Base-by-base conservation (phyloP, 129 eudicot species). In the Pulicaria dysenterica region DNA sequence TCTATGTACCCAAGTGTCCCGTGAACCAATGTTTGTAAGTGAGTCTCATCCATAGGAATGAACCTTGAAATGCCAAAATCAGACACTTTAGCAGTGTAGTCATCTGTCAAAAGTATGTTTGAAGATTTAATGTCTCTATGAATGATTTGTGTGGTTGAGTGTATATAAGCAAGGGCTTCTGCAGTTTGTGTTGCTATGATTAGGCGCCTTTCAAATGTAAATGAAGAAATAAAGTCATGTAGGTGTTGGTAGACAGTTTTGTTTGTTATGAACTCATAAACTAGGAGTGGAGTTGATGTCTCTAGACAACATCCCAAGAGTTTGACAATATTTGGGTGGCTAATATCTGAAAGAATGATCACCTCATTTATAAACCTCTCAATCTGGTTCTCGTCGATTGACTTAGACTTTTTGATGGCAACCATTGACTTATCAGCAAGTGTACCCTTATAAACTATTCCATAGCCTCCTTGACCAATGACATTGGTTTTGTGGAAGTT, bases 331-430 rank as follows among this genome's bases (percentile, higher is more conserved):
- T 76, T 57, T 67, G 80, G 80, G 41, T 65, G 80, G 51, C 31
- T 76, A 58, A 76, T 67, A 36, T 57, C 68, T 16, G 74, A 67
- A 4, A 65, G 7, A 10, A 76, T 57, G 51, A 67, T 67, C 60
- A 75, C 80, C 60, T 76, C 80, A 58, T 76, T 76, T 57, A 67
- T 56, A 58, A 76, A 76, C 44, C 58, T 74, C 69, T 76, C 80
- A 50, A 76, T 68, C 13, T 67, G 80, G 69, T 58, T 67, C 51
- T 46, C 67, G n/a, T 76, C 74, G 47, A 66, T 76, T 2, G 61
- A 67, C 61, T 58, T 67, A 5, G 75, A 70, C 36, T 43, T 55
- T 64, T 55, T 55, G 60, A 67, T 67, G 42, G 75, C 75, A 31
- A 70, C 54, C 24, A 56, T 53, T 16, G 64, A 42, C 39, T 70